These are phyloP conservation scores for Trametes coccinea DNA, from an alignment of 768 basidiomycete species.

Conservation along the genomic window DNA sequence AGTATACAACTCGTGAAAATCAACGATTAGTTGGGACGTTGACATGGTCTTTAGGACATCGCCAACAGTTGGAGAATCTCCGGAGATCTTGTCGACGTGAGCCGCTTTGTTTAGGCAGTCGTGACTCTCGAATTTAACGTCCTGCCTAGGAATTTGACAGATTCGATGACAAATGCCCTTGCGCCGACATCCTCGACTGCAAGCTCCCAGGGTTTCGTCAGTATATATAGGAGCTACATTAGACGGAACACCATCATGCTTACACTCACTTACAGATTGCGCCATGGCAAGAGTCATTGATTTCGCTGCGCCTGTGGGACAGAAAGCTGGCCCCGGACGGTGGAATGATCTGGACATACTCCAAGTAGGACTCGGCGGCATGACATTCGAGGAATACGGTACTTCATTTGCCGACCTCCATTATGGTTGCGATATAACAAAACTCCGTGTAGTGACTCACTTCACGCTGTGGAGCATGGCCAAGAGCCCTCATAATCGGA, in stretches of 20 bases:
- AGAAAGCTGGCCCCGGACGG: constrained; percentile 36
- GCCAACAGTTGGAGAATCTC: constrained; percentile 36
- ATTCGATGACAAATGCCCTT: constrained; percentile 40
- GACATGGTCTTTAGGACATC: constrained; percentile 31
- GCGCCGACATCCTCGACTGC: constrained; percentile 37
- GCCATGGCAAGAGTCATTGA: constrained; percentile 39
- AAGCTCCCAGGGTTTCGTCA: constrained; percentile 40
- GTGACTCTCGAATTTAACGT: background rate
- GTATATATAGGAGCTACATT: constrained; percentile 1
- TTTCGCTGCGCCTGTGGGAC: constrained; percentile 37
- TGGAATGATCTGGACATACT: constrained; percentile 45
- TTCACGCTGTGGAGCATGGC: constrained; percentile 45
- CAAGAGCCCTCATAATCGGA: constrained; percentile 44
- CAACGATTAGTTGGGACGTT: background rate
- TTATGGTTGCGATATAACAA: no score
- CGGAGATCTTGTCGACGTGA: constrained; percentile 33
- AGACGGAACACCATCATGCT: no score
- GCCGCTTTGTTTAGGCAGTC: background rate
- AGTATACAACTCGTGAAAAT: background rate
- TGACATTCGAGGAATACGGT: constrained; percentile 43
- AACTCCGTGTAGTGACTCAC: constrained; percentile 35
- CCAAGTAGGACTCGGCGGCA: constrained; percentile 40
- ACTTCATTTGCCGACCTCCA: background rate
- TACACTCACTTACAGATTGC: constrained; percentile 25
- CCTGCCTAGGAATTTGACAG: constrained; percentile 33